phyloP scores from a whole-genome alignment of 106 monocot genomes.

The Acorus calamus region DNA sequence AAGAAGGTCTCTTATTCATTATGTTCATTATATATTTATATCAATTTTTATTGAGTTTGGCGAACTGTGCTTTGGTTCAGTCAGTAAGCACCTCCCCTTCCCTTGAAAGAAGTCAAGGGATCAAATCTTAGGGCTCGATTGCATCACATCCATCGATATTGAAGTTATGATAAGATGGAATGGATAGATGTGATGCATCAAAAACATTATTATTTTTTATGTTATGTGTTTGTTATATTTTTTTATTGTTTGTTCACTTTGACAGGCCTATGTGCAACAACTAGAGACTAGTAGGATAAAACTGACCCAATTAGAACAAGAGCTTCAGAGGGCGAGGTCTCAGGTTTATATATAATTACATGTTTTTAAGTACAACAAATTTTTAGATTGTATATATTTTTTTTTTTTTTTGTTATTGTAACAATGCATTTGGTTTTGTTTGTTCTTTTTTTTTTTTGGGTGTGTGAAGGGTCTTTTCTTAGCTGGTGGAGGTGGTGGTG shows the following conservation, averaged over 20 bases:
- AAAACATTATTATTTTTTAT: too few relatives aligned
- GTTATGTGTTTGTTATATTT: not conserved
- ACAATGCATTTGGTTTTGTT: not conserved
- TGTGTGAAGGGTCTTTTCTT: constrained; percentile 55
- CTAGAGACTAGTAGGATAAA: constrained; percentile 57
- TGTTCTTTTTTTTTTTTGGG: not conserved
- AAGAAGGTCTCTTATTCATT: constrained; percentile 41
- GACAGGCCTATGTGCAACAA: constrained; percentile 72
- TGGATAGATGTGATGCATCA: too few relatives aligned
- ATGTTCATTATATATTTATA: too few relatives aligned
- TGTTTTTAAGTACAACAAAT: too few relatives aligned
- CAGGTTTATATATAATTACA: constrained; percentile 32
- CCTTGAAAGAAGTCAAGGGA: too few relatives aligned
- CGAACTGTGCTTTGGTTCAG: too few relatives aligned
- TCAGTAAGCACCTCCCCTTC: too few relatives aligned
- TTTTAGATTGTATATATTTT: not conserved
- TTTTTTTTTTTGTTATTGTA: not conserved
- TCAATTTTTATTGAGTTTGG: too few relatives aligned
- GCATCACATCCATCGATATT: too few relatives aligned
- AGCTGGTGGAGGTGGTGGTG: constrained; percentile 26
- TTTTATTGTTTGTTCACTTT: not conserved
- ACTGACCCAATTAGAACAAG: constrained; percentile 59
- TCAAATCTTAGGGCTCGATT: too few relatives aligned
- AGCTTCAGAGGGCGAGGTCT: constrained; percentile 57
- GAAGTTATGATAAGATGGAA: too few relatives aligned